These are phyloP conservation scores for Trichoderma erinaceum DNA, from an alignment of 495 filamentous ascomycete genomes.

Conservation along the genomic window DNA sequence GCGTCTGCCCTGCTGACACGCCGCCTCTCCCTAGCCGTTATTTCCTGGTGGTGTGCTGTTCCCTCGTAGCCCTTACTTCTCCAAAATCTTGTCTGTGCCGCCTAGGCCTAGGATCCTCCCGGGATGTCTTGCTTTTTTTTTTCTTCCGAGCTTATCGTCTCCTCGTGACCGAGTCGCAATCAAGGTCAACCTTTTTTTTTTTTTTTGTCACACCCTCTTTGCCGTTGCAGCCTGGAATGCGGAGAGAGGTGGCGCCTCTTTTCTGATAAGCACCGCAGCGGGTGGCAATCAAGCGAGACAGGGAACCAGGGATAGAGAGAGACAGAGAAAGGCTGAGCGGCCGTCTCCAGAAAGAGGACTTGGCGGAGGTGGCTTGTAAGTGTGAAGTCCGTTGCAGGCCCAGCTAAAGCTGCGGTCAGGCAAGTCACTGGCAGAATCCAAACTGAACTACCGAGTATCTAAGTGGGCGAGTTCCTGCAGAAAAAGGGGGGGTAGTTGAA, in stretches of 20 bases:
- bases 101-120: not conserved
- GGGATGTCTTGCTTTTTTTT: conserved; percentile 7
- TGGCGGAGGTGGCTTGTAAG: not conserved
- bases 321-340: not conserved
- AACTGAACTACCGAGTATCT: not conserved
- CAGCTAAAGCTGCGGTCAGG: not conserved
- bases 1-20: conserved; percentile 10
- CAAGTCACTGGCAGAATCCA: not conserved
- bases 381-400: not conserved
- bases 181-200: not conserved
- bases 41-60: not conserved
- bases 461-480: conserved; percentile 4
- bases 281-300: not conserved
- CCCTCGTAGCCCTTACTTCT: not conserved
- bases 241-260: not conserved
- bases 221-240: conserved; percentile 7
- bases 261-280: not conserved
- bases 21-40: not conserved
- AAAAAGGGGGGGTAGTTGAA: not conserved
- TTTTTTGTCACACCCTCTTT: conserved; percentile 8
- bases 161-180: conserved; percentile 5
- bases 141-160: not conserved
- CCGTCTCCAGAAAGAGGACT: not conserved
- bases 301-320: not conserved
- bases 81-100: not conserved